Conservation (phyloP, 2,329 filamentous ascomycete species). For the Fusarium stilboides region DNA sequence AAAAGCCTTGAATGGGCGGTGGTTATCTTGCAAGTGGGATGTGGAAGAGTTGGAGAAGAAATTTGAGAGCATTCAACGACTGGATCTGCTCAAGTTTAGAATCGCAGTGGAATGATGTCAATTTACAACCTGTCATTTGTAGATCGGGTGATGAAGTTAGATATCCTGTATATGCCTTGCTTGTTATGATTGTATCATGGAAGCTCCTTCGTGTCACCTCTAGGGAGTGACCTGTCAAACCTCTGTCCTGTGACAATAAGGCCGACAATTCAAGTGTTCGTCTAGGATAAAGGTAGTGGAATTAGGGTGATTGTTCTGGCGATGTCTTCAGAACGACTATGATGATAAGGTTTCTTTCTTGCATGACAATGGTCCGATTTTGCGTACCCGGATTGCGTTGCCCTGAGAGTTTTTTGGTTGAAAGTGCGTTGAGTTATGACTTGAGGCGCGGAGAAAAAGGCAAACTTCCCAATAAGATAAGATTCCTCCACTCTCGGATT, state of each 20-base stretch:
- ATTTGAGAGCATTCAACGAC: neutral
- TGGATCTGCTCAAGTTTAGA: constrained; percentile 2
- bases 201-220: no score
- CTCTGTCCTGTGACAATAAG: no score
- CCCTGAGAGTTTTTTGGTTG: neutral
- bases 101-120: constrained; percentile 1
- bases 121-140: no score
- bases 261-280: no score
- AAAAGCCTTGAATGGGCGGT: constrained; percentile 3
- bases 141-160: no score
- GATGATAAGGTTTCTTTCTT: neutral
- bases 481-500: neutral
- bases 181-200: no score
- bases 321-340: neutral
- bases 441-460: neutral
- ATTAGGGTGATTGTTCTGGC: neutral
- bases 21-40: constrained; percentile 23
- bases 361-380: neutral
- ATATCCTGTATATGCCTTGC: no score
- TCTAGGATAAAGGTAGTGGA: no score
- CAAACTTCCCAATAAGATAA: neutral
- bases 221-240: no score
- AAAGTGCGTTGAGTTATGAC: neutral
- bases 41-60: neutral
- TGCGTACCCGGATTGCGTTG: neutral